Evolutionary conservation across 352 stramenopile species (phyloP).

Genomic region (Globisporangium emineosum): DNA sequence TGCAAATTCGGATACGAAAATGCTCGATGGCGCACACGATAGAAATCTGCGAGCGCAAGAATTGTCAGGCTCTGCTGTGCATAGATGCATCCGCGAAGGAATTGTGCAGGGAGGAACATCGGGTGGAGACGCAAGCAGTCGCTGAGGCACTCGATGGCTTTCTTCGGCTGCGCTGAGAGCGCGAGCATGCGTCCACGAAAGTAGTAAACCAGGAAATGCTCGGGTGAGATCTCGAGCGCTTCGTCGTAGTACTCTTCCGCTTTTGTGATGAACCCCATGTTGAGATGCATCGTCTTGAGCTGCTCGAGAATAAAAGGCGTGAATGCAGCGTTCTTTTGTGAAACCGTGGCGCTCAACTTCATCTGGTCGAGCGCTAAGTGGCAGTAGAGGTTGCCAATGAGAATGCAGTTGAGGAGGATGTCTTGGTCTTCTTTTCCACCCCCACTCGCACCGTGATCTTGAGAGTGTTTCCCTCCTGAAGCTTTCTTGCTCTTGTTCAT

Average conservation of each 20-base stretch:
- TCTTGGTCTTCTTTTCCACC: conserved; percentile 21
- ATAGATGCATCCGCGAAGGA: conserved; percentile 52
- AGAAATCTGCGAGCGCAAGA: conserved; percentile 51
- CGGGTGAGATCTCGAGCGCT: conserved; percentile 23
- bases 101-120: conserved; percentile 49
- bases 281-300: conserved; percentile 25
- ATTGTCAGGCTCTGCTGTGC: conserved; percentile 45
- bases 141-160: conserved; percentile 28
- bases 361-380: conserved; percentile 49
- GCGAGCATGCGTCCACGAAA: conserved; percentile 43
- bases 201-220: conserved; percentile 45
- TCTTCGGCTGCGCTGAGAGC: conserved; percentile 30
- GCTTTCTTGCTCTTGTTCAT: conserved; percentile 20
- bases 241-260: conserved; percentile 35
- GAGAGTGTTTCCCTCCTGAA: background rate
- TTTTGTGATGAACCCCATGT: conserved; percentile 27
- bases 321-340: conserved; percentile 25
- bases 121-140: conserved; percentile 31
- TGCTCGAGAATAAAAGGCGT: conserved; percentile 25
- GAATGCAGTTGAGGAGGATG: conserved; percentile 31
- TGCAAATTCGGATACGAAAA: conserved; percentile 44
- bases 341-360: conserved; percentile 22
- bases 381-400: conserved; percentile 61
- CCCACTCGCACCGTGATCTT: background rate
- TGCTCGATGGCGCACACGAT: conserved; percentile 42